phyloP scores from a whole-genome alignment of 345 rosid species.

The Pelargonium nanum region DNA sequence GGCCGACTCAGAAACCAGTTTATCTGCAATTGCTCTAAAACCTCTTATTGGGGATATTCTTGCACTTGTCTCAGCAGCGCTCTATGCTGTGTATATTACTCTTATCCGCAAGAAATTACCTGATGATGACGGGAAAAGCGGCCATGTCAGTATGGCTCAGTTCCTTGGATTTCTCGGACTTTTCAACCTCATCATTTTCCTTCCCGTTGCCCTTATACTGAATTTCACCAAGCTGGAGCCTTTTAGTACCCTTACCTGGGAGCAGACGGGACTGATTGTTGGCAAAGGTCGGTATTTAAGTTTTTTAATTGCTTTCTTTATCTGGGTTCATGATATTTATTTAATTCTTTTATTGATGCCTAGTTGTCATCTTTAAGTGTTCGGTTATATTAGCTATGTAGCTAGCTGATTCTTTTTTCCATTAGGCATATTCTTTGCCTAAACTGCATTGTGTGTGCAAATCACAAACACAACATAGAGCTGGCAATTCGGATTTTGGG shows the following conservation, averaged over 20 bases:
- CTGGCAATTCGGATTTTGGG: too few species aligned
- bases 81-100: slow-evolving; percentile 81
- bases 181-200: slow-evolving; percentile 64
- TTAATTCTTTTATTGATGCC: too few species aligned
- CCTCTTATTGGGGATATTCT: slow-evolving; percentile 77
- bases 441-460: too few species aligned
- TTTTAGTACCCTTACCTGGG: slow-evolving; percentile 41
- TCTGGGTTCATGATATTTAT: neutral
- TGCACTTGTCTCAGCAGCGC: slow-evolving; percentile 64
- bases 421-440: too few species aligned
- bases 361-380: too few species aligned
- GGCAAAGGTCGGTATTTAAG: slow-evolving; percentile 55
- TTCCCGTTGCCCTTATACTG: slow-evolving; percentile 68
- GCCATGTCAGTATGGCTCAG: slow-evolving; percentile 75
- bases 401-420: neutral
- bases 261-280: slow-evolving; percentile 62
- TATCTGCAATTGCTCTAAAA: slow-evolving; percentile 39
- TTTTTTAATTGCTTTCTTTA: neutral
- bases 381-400: too few species aligned
- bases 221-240: slow-evolving; percentile 63
- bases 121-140: slow-evolving; percentile 62
- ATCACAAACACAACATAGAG: too few species aligned
- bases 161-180: slow-evolving; percentile 85
- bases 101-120: slow-evolving; percentile 78
- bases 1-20: slow-evolving; percentile 54